Evolutionary conservation across 2,329 filamentous ascomycete genomes (phyloP), one percentile per base, ranked within the genome.

Genomic region (Aspergillus pseudoviridinutans): DNA sequence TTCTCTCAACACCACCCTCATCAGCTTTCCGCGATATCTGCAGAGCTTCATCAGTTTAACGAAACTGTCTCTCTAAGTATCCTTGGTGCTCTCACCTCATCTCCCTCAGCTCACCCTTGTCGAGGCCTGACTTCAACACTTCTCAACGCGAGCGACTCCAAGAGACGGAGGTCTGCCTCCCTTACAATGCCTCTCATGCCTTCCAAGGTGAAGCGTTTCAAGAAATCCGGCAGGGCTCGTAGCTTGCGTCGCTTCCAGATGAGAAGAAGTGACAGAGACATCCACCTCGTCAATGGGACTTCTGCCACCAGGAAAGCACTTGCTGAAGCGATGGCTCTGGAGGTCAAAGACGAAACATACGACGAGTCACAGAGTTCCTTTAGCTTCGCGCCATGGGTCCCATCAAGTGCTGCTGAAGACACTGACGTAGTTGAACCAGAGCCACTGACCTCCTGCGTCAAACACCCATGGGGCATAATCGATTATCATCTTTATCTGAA

Each of bases 401-500:
- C 24, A 14, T 47, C 24, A 14, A 17, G 44, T 47, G 20, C 44
- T 12, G 28, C 20, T 22, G 44, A 12, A 47, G 24, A 24, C 44
- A 47, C 24, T 22, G n/a, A 47, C 41, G 32, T 28, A 12, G 29
- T 44, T n/a, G 27, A 47, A 27, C 41, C 47, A 27, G 51, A 59
- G 6, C 50, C 50, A 24, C 51, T 56, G 20, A 53, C 57, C 6
- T 61, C 57, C 46, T 50, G 56, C 22, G 56, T 66, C 42, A 58
- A 52, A 14, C 69, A 73, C 46, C 69, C 69, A 6, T 73, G 68
- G 69, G 61, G 64, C 9, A 60, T 71, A 14, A 55, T 72, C 8
- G 71, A 74, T 56, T 74, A 71, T 28, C 63, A 72, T 20, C 53
- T 74, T 17, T 72, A 72, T 47, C 65, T 74, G 10, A 58, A 58